These are phyloP conservation scores for Phytophthora rubi DNA, from an alignment of 352 stramenopile genomes.

Conservation along the genomic window DNA sequence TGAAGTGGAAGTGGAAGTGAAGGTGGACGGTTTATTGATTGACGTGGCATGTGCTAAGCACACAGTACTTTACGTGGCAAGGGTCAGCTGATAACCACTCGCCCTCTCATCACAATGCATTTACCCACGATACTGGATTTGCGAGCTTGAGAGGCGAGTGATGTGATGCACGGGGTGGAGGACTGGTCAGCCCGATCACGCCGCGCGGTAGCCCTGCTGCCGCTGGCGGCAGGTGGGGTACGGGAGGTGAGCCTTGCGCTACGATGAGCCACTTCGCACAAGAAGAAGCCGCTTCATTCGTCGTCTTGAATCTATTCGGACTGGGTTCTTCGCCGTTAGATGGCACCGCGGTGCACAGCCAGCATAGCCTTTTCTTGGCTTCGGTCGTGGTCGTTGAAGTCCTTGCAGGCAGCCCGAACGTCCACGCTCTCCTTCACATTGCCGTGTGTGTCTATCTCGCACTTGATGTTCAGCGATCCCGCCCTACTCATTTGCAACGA, in stretches of 20 bases:
- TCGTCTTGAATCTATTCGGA: constrained; percentile 4
- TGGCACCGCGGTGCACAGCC: constrained; percentile 2
- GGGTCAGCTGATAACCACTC: constrained; percentile 19
- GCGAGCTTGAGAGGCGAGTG: background rate
- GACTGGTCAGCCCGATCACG: background rate
- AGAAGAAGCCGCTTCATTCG: background rate
- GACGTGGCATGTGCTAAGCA: too few species aligned
- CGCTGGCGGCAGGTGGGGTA: background rate
- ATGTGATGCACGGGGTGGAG: constrained; percentile 4
- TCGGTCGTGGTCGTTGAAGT: constrained; percentile 17
- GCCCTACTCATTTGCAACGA: constrained; percentile 13
- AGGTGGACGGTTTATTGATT: background rate
- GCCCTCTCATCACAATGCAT: constrained; percentile 1
- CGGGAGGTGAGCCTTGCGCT: constrained; percentile 15
- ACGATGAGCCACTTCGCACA: constrained; percentile 3
- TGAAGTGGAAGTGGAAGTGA: background rate
- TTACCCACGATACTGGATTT: constrained; percentile 1
- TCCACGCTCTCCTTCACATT: constrained; percentile 15
- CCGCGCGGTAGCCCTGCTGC: constrained; percentile 2
- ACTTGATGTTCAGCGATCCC: constrained; percentile 17
- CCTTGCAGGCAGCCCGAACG: constrained; percentile 21
- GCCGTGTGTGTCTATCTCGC: constrained; percentile 6
- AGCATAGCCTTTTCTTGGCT: constrained; percentile 15
- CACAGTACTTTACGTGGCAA: constrained; percentile 6
- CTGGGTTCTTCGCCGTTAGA: background rate